Evolutionary conservation across 2,329 filamentous ascomycete genomes (phyloP).

Genomic region (Simplicillium aogashimaense): DNA sequence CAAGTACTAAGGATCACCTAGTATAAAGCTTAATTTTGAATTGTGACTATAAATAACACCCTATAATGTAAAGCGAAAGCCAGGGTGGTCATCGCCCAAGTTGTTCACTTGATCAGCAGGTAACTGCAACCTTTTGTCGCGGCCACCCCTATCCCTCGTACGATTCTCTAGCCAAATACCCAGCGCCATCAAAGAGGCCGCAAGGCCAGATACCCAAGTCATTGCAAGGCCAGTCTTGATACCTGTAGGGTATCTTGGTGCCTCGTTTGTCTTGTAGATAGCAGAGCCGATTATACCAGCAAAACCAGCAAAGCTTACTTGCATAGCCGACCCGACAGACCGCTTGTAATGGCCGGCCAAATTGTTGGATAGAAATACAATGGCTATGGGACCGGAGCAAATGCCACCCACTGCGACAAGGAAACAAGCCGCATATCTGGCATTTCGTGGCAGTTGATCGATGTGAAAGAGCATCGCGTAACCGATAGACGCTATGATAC

Average conservation of each 20-base stretch:
- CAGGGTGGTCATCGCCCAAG: constrained; percentile 26
- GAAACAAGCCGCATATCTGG: constrained; percentile 42
- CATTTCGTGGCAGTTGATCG: constrained; percentile 9
- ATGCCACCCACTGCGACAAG: constrained; percentile 43
- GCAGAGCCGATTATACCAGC: constrained; percentile 40
- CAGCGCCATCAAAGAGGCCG: constrained; percentile 17
- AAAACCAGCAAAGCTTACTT: constrained; percentile 33
- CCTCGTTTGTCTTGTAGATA: constrained; percentile 36
- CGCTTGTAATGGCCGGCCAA: constrained; percentile 45
- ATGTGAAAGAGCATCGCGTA: constrained; percentile 42
- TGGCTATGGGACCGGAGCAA: constrained; percentile 41
- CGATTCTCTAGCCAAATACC: constrained; percentile 23
- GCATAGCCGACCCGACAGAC: constrained; percentile 36
- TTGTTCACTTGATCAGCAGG: constrained; percentile 19
- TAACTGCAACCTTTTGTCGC: constrained; percentile 17
- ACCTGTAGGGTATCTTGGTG: constrained; percentile 37
- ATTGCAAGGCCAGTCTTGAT: constrained; percentile 36
- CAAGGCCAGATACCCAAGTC: constrained; percentile 31
- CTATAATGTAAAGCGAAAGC: constrained; percentile 21
- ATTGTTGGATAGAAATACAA: constrained; percentile 47
- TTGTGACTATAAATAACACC: no score
- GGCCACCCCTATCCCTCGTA: constrained; percentile 19
- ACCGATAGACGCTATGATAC: constrained; percentile 38
- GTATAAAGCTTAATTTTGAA: no score
- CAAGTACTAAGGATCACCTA: no score